Percentiles rank a stretch among this genome's conserved stretches.
Evolutionary conservation across 164 flowering plant genomes (phyloP).

Genomic region (Euptelea pleiosperma): DNA sequence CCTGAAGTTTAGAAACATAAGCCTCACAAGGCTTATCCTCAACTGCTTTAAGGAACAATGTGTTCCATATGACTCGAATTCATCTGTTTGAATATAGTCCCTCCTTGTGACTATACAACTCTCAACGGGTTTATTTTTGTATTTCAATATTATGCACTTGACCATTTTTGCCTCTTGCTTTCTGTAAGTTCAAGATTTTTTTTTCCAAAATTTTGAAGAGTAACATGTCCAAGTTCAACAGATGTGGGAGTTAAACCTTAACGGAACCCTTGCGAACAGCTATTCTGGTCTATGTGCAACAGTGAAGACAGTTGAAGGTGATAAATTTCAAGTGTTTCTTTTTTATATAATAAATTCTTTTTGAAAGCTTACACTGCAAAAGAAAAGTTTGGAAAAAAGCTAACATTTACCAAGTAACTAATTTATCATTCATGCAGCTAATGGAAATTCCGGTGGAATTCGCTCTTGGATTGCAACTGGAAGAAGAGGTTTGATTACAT

Average conservation of each 20-base stretch:
- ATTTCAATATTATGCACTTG: no score
- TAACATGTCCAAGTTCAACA: conserved; percentile 25
- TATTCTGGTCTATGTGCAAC: conserved; percentile 78
- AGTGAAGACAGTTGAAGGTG: conserved; percentile 46
- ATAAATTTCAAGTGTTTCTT: conserved; percentile 2
- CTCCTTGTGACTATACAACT: no score
- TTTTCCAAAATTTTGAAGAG: not conserved
- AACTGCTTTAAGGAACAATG: no score
- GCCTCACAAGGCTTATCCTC: no score
- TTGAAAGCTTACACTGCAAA: not conserved
- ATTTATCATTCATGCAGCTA: conserved; percentile 32
- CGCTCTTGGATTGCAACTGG: conserved; percentile 93
- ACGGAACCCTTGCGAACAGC: conserved; percentile 58
- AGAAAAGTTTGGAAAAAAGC: not conserved
- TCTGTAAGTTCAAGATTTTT: not conserved
- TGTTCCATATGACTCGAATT: no score
- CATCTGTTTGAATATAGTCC: no score
- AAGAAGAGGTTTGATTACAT: conserved; percentile 43
- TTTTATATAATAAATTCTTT: not conserved
- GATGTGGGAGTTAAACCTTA: conserved; percentile 66
- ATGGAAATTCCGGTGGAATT: conserved; percentile 34
- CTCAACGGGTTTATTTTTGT: no score
- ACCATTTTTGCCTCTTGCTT: not conserved
- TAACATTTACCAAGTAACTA: not conserved
- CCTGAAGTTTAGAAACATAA: no score